These are phyloP conservation scores for Ziziphus jujuba DNA, from an alignment of 306 rosid genomes.

Conservation along the genomic window DNA sequence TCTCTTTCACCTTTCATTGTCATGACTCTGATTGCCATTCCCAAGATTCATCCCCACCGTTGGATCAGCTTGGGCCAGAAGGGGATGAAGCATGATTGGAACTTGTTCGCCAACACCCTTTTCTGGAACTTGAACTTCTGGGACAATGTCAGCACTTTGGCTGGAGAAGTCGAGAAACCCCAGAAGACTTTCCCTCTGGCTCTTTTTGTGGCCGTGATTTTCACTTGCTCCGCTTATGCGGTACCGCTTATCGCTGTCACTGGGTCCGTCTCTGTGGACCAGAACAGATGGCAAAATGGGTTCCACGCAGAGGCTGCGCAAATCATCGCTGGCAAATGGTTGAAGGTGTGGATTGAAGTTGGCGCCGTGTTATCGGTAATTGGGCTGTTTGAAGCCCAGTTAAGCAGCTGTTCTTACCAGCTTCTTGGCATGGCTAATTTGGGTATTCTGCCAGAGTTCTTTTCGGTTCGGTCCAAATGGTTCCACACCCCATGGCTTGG, in stretches of 20 bases:
- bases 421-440: slow-evolving; percentile 37
- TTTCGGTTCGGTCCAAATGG: slow-evolving; percentile 4
- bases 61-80: slow-evolving; percentile 26
- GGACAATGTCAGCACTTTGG: slow-evolving; percentile 34
- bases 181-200: slow-evolving; percentile 26
- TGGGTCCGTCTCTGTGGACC: slow-evolving; percentile 25
- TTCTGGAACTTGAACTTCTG: slow-evolving; percentile 38
- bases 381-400: slow-evolving; percentile 36
- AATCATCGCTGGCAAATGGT: slow-evolving; percentile 32
- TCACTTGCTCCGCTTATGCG: slow-evolving; percentile 29
- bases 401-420: slow-evolving; percentile 32
- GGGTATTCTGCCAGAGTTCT: slow-evolving; percentile 31
- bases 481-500: slow-evolving; percentile 32
- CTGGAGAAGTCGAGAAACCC: slow-evolving; percentile 33
- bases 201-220: slow-evolving; percentile 18
- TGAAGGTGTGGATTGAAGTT: slow-evolving; percentile 33
- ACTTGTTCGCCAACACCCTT: slow-evolving; percentile 27
- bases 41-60: slow-evolving; percentile 27
- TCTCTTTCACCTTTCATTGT: slow-evolving; percentile 33
- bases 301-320: slow-evolving; percentile 33
- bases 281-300: slow-evolving; percentile 21
- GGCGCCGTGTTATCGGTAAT: slow-evolving; percentile 32
- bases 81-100: slow-evolving; percentile 34
- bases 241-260: slow-evolving; percentile 29
- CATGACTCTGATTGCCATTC: slow-evolving; percentile 30